A percentile compares a stretch with the other conserved stretches of the same genome.
These are phyloP conservation scores for Penicillium herquei DNA, from an alignment of 495 filamentous ascomycete species.

Conservation along the genomic window DNA sequence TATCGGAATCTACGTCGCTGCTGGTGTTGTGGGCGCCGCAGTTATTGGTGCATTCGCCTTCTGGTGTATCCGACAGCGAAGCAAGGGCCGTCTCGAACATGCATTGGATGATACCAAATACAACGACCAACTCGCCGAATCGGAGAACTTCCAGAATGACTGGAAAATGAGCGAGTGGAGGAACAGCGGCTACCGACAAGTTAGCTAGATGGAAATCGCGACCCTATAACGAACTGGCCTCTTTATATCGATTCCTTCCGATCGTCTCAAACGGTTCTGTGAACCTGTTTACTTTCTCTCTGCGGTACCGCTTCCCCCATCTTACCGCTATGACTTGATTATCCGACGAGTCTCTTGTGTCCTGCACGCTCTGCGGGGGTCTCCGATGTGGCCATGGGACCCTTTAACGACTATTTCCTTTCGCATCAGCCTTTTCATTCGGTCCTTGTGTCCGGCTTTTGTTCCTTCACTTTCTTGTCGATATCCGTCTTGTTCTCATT, in stretches of 20 bases:
- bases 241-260: not conserved
- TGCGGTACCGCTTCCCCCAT: slow-evolving; percentile 4
- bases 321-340: slow-evolving; percentile 9
- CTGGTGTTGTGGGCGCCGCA: slow-evolving; percentile 52
- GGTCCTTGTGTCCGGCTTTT: not conserved
- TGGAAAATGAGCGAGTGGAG: slow-evolving; percentile 44
- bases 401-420: slow-evolving; percentile 22
- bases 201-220: slow-evolving; percentile 23
- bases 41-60: slow-evolving; percentile 48
- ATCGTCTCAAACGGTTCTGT: slow-evolving; percentile 17
- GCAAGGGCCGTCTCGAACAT: slow-evolving; percentile 62
- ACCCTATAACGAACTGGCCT: not conserved
- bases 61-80: slow-evolving; percentile 66
- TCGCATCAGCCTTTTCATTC: slow-evolving; percentile 2
- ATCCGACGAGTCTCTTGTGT: slow-evolving; percentile 1
- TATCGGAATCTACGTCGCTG: slow-evolving; percentile 56
- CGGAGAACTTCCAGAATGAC: slow-evolving; percentile 52
- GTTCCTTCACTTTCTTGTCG: slow-evolving; percentile 10
- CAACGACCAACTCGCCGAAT: slow-evolving; percentile 61
- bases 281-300: slow-evolving; percentile 2
- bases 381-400: slow-evolving; percentile 11
- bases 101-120: slow-evolving; percentile 53
- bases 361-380: not conserved
- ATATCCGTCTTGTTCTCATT: slow-evolving; percentile 20
- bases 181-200: slow-evolving; percentile 36